Evolutionary conservation across 192 early-diverging fungal species (phyloP), one percentile per base, ranked within the genome.

Genomic region (Backusella psychrophila): DNA sequence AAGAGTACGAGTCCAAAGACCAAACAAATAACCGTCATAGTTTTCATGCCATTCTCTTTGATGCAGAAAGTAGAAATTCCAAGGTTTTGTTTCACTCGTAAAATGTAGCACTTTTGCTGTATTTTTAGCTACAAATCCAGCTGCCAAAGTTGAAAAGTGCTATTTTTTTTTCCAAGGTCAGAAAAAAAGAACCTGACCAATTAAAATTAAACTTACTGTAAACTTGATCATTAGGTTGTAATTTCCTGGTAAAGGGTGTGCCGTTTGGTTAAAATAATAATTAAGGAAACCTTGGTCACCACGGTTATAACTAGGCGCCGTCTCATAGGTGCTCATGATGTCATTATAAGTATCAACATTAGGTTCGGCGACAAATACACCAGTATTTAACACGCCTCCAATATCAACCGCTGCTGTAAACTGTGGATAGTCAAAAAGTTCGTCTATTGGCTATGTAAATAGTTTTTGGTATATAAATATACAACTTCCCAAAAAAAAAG

Each of bases 211-310:
- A 12, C 70, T 35, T 59, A 77, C 76, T 11, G 41, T 72, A 59
- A 70, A 66, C 36, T 80, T 80, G 78, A 59, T 71, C 77, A 80
- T 77, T 7, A 78, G 56, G 36, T 80, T 80, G 80, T 80, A 80
- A 14, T 42, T 73, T 33, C 76, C 75, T 9, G 79, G 78, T 35
- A 80, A 65, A 31, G 69, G 42, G n/a, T 46, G n/a, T 19, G 73
- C 72, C 21, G 79, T 31, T 34, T 44, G 38, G 49, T 66, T 81
- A 80, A 80, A 81, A 73, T 80, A 80, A 21, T 76, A 80, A 65
- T 81, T 80, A 12, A 80, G 69, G 31, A 80, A 80, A 21, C 79
- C 79, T 76, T 80, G 79, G 41, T 81, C 79, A 26, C 79, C 79
- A 17, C 36, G 59, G 78, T 80, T 80, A 7, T 80, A 81, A 29